These are phyloP conservation scores for Epichloe coenophiala DNA, from an alignment of 2,329 filamentous ascomycete species.

Conservation along the genomic window DNA sequence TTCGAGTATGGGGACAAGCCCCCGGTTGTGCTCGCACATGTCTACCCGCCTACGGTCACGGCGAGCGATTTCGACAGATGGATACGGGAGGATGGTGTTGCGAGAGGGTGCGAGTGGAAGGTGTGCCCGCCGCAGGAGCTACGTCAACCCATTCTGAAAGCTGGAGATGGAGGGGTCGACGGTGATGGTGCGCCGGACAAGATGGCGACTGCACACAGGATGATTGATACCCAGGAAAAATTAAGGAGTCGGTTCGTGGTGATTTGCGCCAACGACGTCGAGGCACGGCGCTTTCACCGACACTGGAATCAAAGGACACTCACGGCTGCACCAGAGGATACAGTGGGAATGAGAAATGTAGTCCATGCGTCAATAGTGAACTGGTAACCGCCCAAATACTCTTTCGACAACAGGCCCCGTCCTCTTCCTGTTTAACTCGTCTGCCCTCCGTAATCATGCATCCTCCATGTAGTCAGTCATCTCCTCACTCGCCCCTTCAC, in stretches of 20 bases:
- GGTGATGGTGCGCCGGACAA: conserved; percentile 4
- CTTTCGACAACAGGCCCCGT: not conserved
- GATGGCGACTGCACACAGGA: not conserved
- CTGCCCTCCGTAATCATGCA: not conserved
- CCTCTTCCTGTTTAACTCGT: not conserved
- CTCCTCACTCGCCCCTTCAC: not conserved
- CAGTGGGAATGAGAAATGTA: conserved; percentile 8
- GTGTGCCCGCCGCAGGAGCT: conserved; percentile 9
- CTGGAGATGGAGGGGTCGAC: conserved; percentile 2
- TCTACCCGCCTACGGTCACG: conserved; percentile 18
- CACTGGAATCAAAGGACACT: conserved; percentile 25
- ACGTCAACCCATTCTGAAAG: not conserved
- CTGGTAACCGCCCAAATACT: conserved; percentile 14
- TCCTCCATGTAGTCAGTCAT: not conserved
- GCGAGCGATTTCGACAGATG: conserved; percentile 20
- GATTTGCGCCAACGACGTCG: conserved; percentile 16
- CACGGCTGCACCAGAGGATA: conserved; percentile 5
- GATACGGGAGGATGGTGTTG: conserved; percentile 28
- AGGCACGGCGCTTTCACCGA: conserved; percentile 27
- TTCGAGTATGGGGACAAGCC: conserved; percentile 14
- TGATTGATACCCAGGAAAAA: conserved; percentile 10
- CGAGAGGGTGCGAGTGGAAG: conserved; percentile 17
- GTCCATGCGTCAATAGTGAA: conserved; percentile 20
- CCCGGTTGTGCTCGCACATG: conserved; percentile 17
- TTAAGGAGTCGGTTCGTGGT: conserved; percentile 19